Evolutionary conservation across 148 eudicot species (phyloP).

Genomic region (Agrostemma githago): DNA sequence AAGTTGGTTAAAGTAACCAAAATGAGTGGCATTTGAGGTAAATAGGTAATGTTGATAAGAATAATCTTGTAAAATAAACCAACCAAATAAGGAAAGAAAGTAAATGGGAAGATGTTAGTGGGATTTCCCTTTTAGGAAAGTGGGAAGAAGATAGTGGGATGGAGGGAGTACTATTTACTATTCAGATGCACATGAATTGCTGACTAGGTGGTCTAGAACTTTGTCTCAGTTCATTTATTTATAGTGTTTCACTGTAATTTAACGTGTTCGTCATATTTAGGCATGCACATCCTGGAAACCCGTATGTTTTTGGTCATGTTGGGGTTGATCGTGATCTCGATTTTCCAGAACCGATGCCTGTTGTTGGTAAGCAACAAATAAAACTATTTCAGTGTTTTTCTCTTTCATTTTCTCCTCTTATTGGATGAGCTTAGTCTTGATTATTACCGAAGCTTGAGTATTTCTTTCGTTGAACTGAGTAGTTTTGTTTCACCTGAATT

Average conservation of each 20-base stretch:
- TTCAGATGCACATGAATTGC: not conserved
- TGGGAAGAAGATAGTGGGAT: too few species aligned
- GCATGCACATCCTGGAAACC: slow-evolving; percentile 99
- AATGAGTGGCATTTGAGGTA: too few species aligned
- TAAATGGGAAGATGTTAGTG: too few species aligned
- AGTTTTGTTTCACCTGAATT: not conserved
- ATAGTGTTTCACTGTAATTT: slow-evolving; percentile 10
- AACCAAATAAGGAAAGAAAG: too few species aligned
- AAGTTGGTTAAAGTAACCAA: too few species aligned
- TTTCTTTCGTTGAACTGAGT: not conserved
- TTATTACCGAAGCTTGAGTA: not conserved
- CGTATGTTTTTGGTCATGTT: slow-evolving; percentile 93
- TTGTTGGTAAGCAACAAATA: slow-evolving; percentile 58
- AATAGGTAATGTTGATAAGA: too few species aligned
- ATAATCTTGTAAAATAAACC: too few species aligned
- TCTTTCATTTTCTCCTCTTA: not conserved
- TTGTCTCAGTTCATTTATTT: slow-evolving; percentile 2
- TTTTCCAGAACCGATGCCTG: slow-evolving; percentile 99
- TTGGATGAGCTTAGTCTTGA: not conserved
- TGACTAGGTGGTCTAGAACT: not conserved
- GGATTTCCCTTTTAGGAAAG: too few species aligned
- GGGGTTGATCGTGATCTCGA: slow-evolving; percentile 87
- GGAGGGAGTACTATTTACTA: too few species aligned
- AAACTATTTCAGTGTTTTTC: not conserved
- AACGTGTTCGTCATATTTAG: slow-evolving; percentile 35